These are phyloP conservation scores for Leccinum boreale DNA, from an alignment of 768 basidiomycete genomes.

Conservation along the genomic window DNA sequence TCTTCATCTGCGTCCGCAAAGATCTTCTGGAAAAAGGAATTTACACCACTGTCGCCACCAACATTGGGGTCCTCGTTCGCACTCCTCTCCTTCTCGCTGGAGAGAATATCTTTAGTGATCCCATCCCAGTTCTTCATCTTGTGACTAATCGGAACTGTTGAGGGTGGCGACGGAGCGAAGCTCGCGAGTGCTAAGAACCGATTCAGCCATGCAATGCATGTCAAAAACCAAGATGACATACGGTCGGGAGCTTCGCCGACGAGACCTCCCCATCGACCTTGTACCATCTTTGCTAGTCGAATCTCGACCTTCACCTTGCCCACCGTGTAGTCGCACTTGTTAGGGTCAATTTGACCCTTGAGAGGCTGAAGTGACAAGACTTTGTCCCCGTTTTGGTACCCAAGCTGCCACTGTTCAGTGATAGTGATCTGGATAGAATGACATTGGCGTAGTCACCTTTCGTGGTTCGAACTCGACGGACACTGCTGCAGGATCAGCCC, in stretches of 20 bases:
- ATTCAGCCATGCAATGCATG: neutral
- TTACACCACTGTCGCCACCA: constrained; percentile 83
- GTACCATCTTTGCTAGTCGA: constrained; percentile 62
- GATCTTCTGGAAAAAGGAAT: constrained; percentile 88
- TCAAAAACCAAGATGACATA: constrained; percentile 35
- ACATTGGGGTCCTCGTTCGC: constrained; percentile 82
- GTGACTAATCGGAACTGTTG: constrained; percentile 33
- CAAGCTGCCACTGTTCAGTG: constrained; percentile 11
- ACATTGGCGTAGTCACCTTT: constrained; percentile 40
- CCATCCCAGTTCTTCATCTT: constrained; percentile 87
- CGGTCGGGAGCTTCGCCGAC: constrained; percentile 76
- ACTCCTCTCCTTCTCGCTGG: constrained; percentile 64
- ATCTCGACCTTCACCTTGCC: constrained; percentile 90
- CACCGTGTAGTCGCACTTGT: constrained; percentile 59
- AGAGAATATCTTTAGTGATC: constrained; percentile 65
- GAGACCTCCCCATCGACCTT: constrained; percentile 72
- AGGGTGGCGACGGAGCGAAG: constrained; percentile 33
- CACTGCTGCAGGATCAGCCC: constrained; percentile 63
- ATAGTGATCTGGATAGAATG: neutral
- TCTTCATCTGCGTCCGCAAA: constrained; percentile 90
- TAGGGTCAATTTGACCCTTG: constrained; percentile 73
- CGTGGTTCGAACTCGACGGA: constrained; percentile 61
- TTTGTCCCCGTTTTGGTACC: constrained; percentile 68
- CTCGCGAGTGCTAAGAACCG: constrained; percentile 14
- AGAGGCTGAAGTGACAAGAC: constrained; percentile 73